Evolutionary conservation across 1,284 basidiomycete genomes (phyloP), one percentile per base, ranked within the genome.

Genomic region (Amylostereum areolatum): DNA sequence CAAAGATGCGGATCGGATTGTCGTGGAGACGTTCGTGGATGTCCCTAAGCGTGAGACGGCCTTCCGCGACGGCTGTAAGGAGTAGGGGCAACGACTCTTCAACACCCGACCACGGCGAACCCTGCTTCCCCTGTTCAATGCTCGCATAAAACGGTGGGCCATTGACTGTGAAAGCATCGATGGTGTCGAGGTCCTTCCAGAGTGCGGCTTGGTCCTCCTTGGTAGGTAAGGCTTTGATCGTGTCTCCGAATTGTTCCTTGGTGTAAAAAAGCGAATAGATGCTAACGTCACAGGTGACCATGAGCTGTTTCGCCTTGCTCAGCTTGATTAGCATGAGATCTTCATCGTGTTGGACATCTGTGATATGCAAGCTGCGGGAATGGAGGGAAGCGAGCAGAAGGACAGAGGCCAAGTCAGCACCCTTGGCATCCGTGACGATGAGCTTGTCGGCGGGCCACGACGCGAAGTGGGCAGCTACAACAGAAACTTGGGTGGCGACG

Each of bases 201-300:
- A 99, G 75, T 2, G 85, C 82, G 49, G 78, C 75, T 67, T 97
- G 95, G 59, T 97, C 92, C 48, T 84, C 82, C 1, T 66, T 64
- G 0, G 88, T 76, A 1, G 96, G 95, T 37, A 99, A 75, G 59
- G 81, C 80, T 7, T 68, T 71, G 5, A 84, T 76, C 2, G 70
- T 70, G 4, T 84, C 32, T 11, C 48, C 83, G 71, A 81, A 94
- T 57, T 89, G 79, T 55, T 89, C 85, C 49, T 75, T 77, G 27
- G 81, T 83, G 72, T 94, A 95, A 82, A 97, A 98, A 52, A 99
- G 74, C 8, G 92, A 81, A 68, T 93, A 98, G 46, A 98, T 79
- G 7, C 94, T 85, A 33, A 97, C 92, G 60, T 99, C 97, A 66
- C 96, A 98, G 2, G 95, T 98, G 51, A 98, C 96, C 62, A 91